Evolutionary conservation across 1,284 basidiomycete species (phyloP), one percentile per base, ranked within the genome.

Genomic region (Phlebopus sp.): DNA sequence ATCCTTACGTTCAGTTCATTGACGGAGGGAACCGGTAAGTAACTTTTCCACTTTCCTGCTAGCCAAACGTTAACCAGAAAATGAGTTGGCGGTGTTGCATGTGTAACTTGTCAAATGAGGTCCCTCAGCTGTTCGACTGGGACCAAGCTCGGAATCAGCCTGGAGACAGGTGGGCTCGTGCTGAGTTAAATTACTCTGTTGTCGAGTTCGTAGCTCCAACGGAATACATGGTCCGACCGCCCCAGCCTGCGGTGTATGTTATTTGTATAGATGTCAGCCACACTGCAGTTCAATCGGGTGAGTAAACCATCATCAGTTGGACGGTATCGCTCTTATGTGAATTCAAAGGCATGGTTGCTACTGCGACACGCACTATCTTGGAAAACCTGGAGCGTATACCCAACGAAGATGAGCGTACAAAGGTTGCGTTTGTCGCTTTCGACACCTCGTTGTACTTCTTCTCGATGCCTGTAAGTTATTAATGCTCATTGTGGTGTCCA

Each of bases 211-310:
- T 99, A 51, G 97, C 97, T 3, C 96, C 97, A 8, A 96, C 95
- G 1, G 97, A 99, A 72, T 99, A 99, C 73, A 98, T 99, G 96
- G 94, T 94, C 61, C 90, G 97, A 55, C 91, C 97, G 14, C 97
- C 97, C 35, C 97, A 98, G 69, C 93, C 97, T 10, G 92, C 95
- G 14, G 92, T 97, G 45, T 98, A 97, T 70, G 83, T 96, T 47
- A 98, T 99, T 77, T 79, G 99, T 60, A 91, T 99, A 69, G 97
- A 99, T 64, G 94, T 99, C 56, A 92, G 90, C 61, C 91, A 97
- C 65, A 70, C 86, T 37, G 94, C 95, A 31, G 82, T 99, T 39
- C 90, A 93, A 69, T 90, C 89, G 39, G 87, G 85, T 85, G 55
- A 49, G 73, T 5, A 7, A 30, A 38, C 32, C 10, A 1, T 23